phyloP scores from a whole-genome alignment of 257 asterid species.

The Nicotiana otophora region DNA sequence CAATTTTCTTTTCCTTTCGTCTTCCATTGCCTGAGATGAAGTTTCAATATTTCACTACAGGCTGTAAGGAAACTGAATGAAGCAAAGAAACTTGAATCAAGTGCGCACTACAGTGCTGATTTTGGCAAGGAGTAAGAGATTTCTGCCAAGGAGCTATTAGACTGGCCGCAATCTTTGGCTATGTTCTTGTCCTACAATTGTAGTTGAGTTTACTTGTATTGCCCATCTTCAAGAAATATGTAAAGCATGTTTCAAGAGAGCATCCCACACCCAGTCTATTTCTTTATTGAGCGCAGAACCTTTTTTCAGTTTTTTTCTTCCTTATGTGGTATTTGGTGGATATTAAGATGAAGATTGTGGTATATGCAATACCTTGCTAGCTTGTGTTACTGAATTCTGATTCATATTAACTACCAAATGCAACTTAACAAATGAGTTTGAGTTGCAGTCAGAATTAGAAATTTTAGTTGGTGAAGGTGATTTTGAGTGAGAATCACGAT shows the following conservation, averaged over 20 bases:
- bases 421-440: not conserved
- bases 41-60: conserved; percentile 20
- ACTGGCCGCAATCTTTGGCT: not conserved
- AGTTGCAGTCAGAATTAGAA: no score
- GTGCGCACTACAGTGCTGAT: conserved; percentile 55
- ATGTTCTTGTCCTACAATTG: not conserved
- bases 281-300: not conserved
- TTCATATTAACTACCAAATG: not conserved
- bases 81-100: conserved; percentile 76
- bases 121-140: conserved; percentile 51
- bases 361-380: not conserved
- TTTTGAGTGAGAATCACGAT: not conserved
- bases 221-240: not conserved
- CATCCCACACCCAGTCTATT: not conserved
- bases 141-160: not conserved
- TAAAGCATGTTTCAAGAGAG: not conserved
- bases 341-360: not conserved
- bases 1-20: not conserved
- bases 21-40: not conserved
- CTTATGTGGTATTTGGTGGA: not conserved
- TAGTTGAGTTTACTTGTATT: not conserved
- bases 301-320: not conserved
- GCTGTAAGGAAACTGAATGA: conserved; percentile 69
- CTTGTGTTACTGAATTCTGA: not conserved
- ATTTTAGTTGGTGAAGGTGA: not conserved